A percentile compares a stretch with the other conserved stretches of the same genome.
Evolutionary conservation across 148 eudicot species (phyloP).

Genomic region (Limonium bicolor): DNA sequence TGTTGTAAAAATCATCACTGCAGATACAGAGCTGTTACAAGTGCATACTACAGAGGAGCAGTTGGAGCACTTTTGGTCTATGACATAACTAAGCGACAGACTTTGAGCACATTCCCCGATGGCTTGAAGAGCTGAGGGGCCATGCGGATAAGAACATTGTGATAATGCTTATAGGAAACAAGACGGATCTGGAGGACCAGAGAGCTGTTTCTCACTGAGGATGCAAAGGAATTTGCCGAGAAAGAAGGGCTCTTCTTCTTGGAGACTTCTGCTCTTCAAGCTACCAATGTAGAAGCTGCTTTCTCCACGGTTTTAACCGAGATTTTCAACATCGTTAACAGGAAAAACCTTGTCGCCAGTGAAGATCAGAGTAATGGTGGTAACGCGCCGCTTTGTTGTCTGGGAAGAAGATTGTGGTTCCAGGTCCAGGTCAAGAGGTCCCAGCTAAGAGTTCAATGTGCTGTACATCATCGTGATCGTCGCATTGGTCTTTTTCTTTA

Average conservation of each 20-base stretch:
- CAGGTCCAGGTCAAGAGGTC: constrained; percentile 16
- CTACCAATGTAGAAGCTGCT: constrained; percentile 61
- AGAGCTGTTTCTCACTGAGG: constrained; percentile 60
- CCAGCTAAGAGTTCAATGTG: constrained; percentile 11
- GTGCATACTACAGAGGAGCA: constrained; percentile 82
- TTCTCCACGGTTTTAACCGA: constrained; percentile 54
- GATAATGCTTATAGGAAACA: constrained; percentile 77
- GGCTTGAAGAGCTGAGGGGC: constrained; percentile 75
- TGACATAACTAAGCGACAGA: constrained; percentile 69
- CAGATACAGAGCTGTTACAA: constrained; percentile 83
- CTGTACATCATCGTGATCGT: constrained; percentile 2
- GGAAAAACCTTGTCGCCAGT: constrained; percentile 39
- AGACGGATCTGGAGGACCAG: constrained; percentile 61
- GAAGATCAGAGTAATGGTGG: constrained; percentile 41
- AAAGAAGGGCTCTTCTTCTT: constrained; percentile 76
- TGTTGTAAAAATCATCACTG: constrained; percentile 4
- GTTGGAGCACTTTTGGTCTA: constrained; percentile 72
- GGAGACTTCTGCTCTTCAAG: constrained; percentile 60
- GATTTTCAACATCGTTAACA: constrained; percentile 63
- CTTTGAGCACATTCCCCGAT: constrained; percentile 82
- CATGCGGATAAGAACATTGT: constrained; percentile 88
- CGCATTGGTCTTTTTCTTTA: too few species aligned
- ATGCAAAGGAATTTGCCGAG: constrained; percentile 69
- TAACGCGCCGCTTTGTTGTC: constrained; percentile 16
- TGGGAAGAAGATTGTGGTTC: constrained; percentile 14